Conservation (phyloP, 2,329 filamentous ascomycete genomes). For the Fusarium luffae region DNA sequence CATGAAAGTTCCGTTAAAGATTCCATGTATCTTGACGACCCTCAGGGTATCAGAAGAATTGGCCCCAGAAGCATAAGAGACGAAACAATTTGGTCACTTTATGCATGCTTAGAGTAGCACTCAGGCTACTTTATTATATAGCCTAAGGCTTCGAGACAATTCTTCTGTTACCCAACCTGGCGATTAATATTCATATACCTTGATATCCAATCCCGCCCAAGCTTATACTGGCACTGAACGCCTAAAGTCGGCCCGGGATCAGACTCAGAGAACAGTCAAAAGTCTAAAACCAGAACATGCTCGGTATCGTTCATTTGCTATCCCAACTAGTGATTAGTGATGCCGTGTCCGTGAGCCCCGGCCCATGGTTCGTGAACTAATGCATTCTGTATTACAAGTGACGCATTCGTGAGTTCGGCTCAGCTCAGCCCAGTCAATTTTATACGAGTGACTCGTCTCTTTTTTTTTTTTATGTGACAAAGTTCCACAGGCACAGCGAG, state of each 20-base stretch:
- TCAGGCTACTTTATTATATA: too few species aligned
- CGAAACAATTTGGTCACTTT: too few species aligned
- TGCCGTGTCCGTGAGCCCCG: conserved; percentile 23
- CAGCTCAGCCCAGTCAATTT: background rate
- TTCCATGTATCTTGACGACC: background rate
- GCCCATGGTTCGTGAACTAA: conserved; percentile 6
- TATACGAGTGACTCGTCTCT: conserved; percentile 2
- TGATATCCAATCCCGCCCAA: background rate
- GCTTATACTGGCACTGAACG: background rate
- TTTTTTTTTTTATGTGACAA: conserved; percentile 8
- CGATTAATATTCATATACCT: background rate
- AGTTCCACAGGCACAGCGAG: conserved; percentile 17
- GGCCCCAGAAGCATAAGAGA: too few species aligned
- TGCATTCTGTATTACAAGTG: conserved; percentile 11
- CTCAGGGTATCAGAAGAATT: too few species aligned
- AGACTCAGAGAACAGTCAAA: background rate
- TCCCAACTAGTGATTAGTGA: background rate
- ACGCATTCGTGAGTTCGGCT: conserved; percentile 3
- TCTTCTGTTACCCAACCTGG: background rate
- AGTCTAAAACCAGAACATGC: conserved; percentile 7
- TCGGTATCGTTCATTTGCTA: background rate
- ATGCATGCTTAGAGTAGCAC: too few species aligned
- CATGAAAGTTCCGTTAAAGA: background rate
- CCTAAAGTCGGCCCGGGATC: conserved; percentile 28
- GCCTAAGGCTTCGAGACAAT: too few species aligned